These are phyloP conservation scores for Boletus bicolor DNA, from an alignment of 768 basidiomycete genomes.

Conservation along the genomic window DNA sequence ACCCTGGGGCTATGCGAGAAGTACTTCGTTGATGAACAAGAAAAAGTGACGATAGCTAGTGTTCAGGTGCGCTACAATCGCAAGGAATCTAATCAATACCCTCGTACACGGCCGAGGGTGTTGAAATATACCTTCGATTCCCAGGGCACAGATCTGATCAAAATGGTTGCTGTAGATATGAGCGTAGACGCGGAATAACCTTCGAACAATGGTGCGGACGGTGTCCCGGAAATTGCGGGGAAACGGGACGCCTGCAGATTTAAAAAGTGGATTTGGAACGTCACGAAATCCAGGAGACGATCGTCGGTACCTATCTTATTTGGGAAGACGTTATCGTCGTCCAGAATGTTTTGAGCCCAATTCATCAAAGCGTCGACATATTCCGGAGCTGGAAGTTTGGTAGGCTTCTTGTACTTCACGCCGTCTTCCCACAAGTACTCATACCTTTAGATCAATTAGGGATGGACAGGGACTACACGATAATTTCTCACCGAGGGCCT, in stretches of 20 bases:
- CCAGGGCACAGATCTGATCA: slow-evolving; percentile 96
- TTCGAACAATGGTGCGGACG: slow-evolving; percentile 85
- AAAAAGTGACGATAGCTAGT: slow-evolving; percentile 99
- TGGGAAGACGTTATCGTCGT: slow-evolving; percentile 91
- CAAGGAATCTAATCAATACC: background rate
- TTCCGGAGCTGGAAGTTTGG: slow-evolving; percentile 92
- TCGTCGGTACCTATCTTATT: slow-evolving; percentile 78
- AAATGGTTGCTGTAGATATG: slow-evolving; percentile 99
- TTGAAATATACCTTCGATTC: slow-evolving; percentile 79
- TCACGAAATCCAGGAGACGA: slow-evolving; percentile 2
- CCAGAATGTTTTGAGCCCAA: slow-evolving; percentile 91
- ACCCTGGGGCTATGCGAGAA: slow-evolving; percentile 15
- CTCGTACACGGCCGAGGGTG: background rate
- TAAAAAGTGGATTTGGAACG: background rate
- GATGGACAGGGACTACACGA: background rate
- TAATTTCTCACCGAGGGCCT: slow-evolving; percentile 69
- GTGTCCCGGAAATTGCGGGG: slow-evolving; percentile 87
- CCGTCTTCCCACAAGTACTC: slow-evolving; percentile 97
- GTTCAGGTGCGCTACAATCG: slow-evolving; percentile 82
- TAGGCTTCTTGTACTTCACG: slow-evolving; percentile 78
- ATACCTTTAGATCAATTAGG: slow-evolving; percentile 51
- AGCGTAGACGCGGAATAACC: slow-evolving; percentile 95
- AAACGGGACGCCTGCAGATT: slow-evolving; percentile 77
- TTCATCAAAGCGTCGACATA: slow-evolving; percentile 99
- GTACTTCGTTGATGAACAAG: slow-evolving; percentile 91